These are phyloP conservation scores for Hypoxylon sp. DNA, from an alignment of 2,329 filamentous ascomycete species.

Conservation along the genomic window DNA sequence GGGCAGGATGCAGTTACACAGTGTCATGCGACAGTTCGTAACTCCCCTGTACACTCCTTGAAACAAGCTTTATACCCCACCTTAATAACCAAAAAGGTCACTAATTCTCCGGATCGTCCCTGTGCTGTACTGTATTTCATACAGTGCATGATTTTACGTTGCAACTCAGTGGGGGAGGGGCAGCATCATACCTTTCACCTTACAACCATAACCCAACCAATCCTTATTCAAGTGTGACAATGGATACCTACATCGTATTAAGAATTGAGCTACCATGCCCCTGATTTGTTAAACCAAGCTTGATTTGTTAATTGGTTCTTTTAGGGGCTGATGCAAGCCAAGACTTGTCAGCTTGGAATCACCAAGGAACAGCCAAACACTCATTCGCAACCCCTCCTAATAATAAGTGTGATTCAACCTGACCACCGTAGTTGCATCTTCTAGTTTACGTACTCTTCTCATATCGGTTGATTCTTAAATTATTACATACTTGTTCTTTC, in stretches of 20 bases:
- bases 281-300: slow-evolving; percentile 17
- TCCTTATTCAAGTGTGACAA: slow-evolving; percentile 17
- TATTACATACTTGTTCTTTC: too few species aligned
- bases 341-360: slow-evolving; percentile 28
- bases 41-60: slow-evolving; percentile 11
- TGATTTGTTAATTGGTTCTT: slow-evolving; percentile 21
- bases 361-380: slow-evolving; percentile 18
- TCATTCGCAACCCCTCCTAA: slow-evolving; percentile 24
- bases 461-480: too few species aligned
- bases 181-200: slow-evolving; percentile 12
- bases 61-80: slow-evolving; percentile 9
- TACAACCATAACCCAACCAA: too few species aligned
- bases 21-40: slow-evolving; percentile 16
- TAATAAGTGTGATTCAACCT: slow-evolving; percentile 22
- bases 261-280: slow-evolving; percentile 3
- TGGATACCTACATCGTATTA: slow-evolving; percentile 17
- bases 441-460: too few species aligned
- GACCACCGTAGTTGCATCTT: too few species aligned
- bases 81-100: slow-evolving; percentile 4
- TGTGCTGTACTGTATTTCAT: slow-evolving; percentile 4
- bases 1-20: slow-evolving; percentile 12
- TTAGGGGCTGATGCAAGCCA: slow-evolving; percentile 35
- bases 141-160: slow-evolving; percentile 28
- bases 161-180: slow-evolving; percentile 19
- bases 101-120: slow-evolving; percentile 7